Evolutionary conservation across 2,329 filamentous ascomycete genomes (phyloP), one percentile per base, ranked within the genome.

Genomic region (Venturia effusa): DNA sequence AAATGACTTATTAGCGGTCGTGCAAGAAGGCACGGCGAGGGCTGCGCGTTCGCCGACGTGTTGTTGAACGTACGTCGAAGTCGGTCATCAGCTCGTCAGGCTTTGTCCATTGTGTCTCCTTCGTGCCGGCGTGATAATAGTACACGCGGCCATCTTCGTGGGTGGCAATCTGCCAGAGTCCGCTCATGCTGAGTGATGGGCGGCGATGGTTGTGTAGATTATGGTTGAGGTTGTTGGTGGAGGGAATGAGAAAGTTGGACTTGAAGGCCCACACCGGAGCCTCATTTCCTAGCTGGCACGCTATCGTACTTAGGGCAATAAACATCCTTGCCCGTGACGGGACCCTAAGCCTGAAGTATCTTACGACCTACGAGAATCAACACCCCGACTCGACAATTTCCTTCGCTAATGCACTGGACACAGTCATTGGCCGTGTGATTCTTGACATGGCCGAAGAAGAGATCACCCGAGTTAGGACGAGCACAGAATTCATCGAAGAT

Each of bases 91-190:
- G 80, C 57, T 96, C 94, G 72, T 89, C 84, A 4, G 94, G 95
- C 78, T 97, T 97, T 48, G 86, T 88, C 94, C 94, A 99, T 83
- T 92, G 88, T 39, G 94, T 97, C 67, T 83, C 84, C 73, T 95
- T 95, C 19, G 92, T 96, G 66, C 85, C 78, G 15, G 86, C 78
- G 74, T 99, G 96, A 80, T 92, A 96, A 75, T 95, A 99, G 76
- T 99, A 99, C 59, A 86, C 81, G 69, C 90, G 86, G 68, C 92
- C 93, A 71, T 96, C 92, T 2, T 86, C 79, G 68, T 88, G 90
- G 69, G 86, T 88, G 69, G 90, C 87, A 75, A 94, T 89, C 75
- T 90, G 87, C 92, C 92, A 97, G 54, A 83, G 64, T 80, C 76
- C 63, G 43, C 43, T 64, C 63, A 51, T 51, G 45, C 8, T 27